Evolutionary conservation across 371 early-diverging fungal species (phyloP).

Genomic region (Mortierella sp.): DNA sequence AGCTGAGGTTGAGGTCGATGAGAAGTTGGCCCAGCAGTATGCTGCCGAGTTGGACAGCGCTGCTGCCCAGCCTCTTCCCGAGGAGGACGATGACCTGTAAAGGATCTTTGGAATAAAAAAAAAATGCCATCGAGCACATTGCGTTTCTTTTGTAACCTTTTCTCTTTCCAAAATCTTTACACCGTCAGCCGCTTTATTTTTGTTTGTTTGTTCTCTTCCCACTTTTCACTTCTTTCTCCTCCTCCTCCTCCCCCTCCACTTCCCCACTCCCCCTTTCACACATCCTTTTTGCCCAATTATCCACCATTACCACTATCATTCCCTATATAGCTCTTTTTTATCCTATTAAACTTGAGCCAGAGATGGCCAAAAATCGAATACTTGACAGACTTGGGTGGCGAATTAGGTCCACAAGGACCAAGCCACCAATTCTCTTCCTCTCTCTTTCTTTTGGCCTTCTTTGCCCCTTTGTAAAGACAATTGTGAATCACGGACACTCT

Average conservation of each 20-base stretch:
- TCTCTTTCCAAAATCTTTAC: too few relatives aligned
- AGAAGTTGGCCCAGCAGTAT: conserved; percentile 81
- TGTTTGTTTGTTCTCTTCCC: conserved; percentile 5
- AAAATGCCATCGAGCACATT: neutral
- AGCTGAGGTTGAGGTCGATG: conserved; percentile 94
- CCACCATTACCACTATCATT: neutral
- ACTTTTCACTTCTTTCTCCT: neutral
- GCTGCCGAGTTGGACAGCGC: conserved; percentile 79
- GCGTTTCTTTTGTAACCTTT: too few relatives aligned
- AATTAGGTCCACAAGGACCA: too few relatives aligned
- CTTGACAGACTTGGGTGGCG: too few relatives aligned
- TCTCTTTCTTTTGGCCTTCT: neutral
- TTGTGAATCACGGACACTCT: neutral
- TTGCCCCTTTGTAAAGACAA: neutral
- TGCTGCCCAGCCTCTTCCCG: conserved; percentile 87
- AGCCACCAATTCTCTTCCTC: neutral
- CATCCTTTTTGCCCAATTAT: neutral
- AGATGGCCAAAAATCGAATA: too few relatives aligned
- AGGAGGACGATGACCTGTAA: conserved; percentile 84
- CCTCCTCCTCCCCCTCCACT: neutral
- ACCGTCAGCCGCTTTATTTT: neutral
- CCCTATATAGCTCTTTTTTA: too few relatives aligned
- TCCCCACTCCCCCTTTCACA: neutral
- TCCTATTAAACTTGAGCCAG: too few relatives aligned
- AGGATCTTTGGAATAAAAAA: conserved; percentile 3